These are phyloP conservation scores for Stachybotrys echinatus DNA, from an alignment of 2,329 filamentous ascomycete genomes.

Conservation along the genomic window DNA sequence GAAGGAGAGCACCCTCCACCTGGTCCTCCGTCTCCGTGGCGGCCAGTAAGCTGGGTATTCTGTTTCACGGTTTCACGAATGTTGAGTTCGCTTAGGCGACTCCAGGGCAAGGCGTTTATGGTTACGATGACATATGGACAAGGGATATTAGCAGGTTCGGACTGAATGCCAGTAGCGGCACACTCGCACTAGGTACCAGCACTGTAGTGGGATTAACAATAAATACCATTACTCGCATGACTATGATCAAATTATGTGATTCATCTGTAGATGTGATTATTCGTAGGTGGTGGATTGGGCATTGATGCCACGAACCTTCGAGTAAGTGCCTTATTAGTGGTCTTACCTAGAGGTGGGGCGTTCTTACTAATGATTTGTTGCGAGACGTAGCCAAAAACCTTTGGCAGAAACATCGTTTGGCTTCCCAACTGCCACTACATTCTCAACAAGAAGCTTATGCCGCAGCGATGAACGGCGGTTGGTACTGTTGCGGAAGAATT, in stretches of 20 bases:
- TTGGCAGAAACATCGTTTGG: too few relatives aligned
- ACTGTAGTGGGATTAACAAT: not conserved
- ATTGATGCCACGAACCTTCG: too few relatives aligned
- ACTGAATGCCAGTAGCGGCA: not conserved
- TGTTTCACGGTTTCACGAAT: too few relatives aligned
- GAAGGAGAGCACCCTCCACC: slow-evolving; percentile 82
- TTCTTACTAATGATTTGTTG: too few relatives aligned
- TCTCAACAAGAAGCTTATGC: not conserved
- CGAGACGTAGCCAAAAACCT: too few relatives aligned
- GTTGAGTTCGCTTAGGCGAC: too few relatives aligned
- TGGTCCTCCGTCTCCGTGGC: slow-evolving; percentile 86
- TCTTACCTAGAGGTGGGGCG: too few relatives aligned
- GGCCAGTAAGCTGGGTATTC: slow-evolving; percentile 45
- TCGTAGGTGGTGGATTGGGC: too few relatives aligned
- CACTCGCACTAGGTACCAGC: not conserved
- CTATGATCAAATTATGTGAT: too few relatives aligned
- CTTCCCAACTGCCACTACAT: too few relatives aligned
- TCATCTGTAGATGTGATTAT: too few relatives aligned
- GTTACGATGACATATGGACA: not conserved
- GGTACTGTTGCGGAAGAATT: not conserved
- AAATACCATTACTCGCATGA: not conserved
- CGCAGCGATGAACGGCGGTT: not conserved
- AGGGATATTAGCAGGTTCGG: not conserved
- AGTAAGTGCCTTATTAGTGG: too few relatives aligned
- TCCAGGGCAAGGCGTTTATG: not conserved